These are phyloP conservation scores for Elongisporangium prolatum DNA, from an alignment of 352 stramenopile genomes.

Conservation along the genomic window DNA sequence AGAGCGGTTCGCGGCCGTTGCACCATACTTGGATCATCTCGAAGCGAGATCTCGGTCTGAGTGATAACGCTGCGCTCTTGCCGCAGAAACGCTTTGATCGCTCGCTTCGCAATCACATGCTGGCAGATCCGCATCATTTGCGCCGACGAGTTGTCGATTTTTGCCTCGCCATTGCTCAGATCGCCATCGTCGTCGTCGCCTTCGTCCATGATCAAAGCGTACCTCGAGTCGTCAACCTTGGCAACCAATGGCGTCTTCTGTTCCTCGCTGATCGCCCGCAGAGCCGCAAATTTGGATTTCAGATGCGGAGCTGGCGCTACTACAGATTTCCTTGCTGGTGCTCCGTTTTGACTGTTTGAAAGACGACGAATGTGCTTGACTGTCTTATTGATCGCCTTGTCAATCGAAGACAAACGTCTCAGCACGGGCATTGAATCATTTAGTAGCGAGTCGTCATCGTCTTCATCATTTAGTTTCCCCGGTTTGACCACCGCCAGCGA, in stretches of 20 bases:
- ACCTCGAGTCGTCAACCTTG: constrained; percentile 3
- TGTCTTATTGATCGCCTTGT: constrained; percentile 61
- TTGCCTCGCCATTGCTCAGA: constrained; percentile 11
- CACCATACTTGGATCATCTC: constrained; percentile 42
- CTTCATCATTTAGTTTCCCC: background rate
- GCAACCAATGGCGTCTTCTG: constrained; percentile 9
- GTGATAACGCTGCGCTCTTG: constrained; percentile 62
- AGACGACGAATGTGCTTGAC: constrained; percentile 50
- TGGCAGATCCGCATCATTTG: constrained; percentile 69
- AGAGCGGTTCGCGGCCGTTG: constrained; percentile 8
- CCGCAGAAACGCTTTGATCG: constrained; percentile 55
- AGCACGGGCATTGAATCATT: constrained; percentile 23
- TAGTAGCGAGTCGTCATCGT: constrained; percentile 9
- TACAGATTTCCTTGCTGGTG: background rate
- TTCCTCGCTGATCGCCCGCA: constrained; percentile 34
- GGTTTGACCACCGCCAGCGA: background rate
- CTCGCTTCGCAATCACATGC: constrained; percentile 67
- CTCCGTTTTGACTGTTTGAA: constrained; percentile 13
- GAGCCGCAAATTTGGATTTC: constrained; percentile 23
- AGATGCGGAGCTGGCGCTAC: background rate
- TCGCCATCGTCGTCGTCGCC: constrained; percentile 15
- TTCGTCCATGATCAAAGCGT: constrained; percentile 3
- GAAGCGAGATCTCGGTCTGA: constrained; percentile 39
- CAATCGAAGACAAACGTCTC: constrained; percentile 44
- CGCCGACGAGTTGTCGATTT: constrained; percentile 45